A percentile compares a stretch with the other conserved stretches of the same genome.
phyloP scores from a whole-genome alignment of 2,329 filamentous ascomycete species.

The Diplodia scrobiculata region DNA sequence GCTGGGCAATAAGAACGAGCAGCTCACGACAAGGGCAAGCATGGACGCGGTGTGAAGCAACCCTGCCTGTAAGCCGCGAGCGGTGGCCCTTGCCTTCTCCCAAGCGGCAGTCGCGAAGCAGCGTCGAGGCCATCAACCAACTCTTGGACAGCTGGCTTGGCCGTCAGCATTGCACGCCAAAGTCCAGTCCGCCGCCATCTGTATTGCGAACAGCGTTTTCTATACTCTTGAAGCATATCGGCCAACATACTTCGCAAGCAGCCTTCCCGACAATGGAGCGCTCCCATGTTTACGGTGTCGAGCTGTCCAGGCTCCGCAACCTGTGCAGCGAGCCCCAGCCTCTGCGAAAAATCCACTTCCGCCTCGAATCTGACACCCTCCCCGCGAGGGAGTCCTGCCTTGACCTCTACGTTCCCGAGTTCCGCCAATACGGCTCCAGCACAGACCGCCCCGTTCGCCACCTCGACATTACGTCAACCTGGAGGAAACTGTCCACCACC shows the following conservation, averaged over 20 bases:
- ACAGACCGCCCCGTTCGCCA: slow-evolving; percentile 33
- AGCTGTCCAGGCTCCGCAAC: slow-evolving; percentile 27
- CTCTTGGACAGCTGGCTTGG: not conserved
- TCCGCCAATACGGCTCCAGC: slow-evolving; percentile 8
- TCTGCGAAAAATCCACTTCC: slow-evolving; percentile 18
- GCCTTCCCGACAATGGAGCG: slow-evolving; percentile 9
- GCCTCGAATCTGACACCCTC: slow-evolving; percentile 15
- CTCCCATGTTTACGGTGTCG: slow-evolving; percentile 20
- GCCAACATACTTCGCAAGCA: slow-evolving; percentile 10
- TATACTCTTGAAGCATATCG: slow-evolving; percentile 5
- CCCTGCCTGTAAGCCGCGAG: not conserved
- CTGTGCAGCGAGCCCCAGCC: not conserved
- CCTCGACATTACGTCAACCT: slow-evolving; percentile 42
- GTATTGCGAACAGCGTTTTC: slow-evolving; percentile 9
- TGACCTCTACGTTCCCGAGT: slow-evolving; percentile 25
- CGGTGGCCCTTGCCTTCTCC: not conserved
- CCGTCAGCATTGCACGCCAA: not conserved
- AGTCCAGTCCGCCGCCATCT: not conserved
- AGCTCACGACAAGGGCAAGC: slow-evolving; percentile 65
- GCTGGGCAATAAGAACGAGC: slow-evolving; percentile 96
- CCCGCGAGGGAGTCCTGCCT: slow-evolving; percentile 5
- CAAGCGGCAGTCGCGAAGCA: not conserved
- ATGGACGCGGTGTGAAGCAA: slow-evolving; percentile 52
- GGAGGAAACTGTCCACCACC: slow-evolving; percentile 40
- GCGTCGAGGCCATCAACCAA: not conserved